Evolutionary conservation across 1,139 yeast species (phyloP).

Genomic region (Yamadazyma aaseri): DNA sequence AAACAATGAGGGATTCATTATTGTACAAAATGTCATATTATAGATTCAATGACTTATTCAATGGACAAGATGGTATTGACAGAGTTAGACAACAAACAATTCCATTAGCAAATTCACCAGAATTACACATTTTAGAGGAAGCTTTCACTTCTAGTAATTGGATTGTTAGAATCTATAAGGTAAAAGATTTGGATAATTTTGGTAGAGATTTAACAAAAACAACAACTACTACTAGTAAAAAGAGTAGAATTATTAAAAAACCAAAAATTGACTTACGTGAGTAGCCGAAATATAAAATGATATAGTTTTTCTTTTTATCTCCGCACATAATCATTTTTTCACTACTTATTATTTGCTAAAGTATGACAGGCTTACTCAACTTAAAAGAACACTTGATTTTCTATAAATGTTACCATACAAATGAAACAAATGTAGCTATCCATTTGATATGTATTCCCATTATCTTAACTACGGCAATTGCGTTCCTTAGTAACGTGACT

Average conservation of each 20-base stretch:
- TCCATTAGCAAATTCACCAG: slow-evolving; percentile 54
- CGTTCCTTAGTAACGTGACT: slow-evolving; percentile 28
- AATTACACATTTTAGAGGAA: slow-evolving; percentile 81
- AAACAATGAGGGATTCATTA: slow-evolving; percentile 82
- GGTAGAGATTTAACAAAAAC: slow-evolving; percentile 63
- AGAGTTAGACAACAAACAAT: slow-evolving; percentile 86
- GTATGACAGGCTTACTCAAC: slow-evolving; percentile 40
- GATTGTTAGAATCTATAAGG: slow-evolving; percentile 93
- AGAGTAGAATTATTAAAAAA: slow-evolving; percentile 49
- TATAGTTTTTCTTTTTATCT: neutral
- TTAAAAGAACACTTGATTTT: slow-evolving; percentile 70
- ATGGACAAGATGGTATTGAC: slow-evolving; percentile 70
- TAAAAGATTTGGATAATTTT: slow-evolving; percentile 82
- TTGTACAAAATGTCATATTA: slow-evolving; percentile 96
- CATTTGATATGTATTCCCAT: slow-evolving; percentile 81
- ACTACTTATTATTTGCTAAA: neutral
- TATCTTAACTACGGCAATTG: slow-evolving; percentile 58
- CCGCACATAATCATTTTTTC: neutral
- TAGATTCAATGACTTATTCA: slow-evolving; percentile 73
- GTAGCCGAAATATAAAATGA: slow-evolving; percentile 12
- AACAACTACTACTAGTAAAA: slow-evolving; percentile 26
- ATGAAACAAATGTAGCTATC: slow-evolving; percentile 66
- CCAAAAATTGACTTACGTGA: slow-evolving; percentile 54
- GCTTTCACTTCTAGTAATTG: slow-evolving; percentile 95
- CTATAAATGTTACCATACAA: slow-evolving; percentile 80